These are phyloP conservation scores for Cinnamomum micranthum DNA, from an alignment of 164 flowering plant species.

Conservation along the genomic window DNA sequence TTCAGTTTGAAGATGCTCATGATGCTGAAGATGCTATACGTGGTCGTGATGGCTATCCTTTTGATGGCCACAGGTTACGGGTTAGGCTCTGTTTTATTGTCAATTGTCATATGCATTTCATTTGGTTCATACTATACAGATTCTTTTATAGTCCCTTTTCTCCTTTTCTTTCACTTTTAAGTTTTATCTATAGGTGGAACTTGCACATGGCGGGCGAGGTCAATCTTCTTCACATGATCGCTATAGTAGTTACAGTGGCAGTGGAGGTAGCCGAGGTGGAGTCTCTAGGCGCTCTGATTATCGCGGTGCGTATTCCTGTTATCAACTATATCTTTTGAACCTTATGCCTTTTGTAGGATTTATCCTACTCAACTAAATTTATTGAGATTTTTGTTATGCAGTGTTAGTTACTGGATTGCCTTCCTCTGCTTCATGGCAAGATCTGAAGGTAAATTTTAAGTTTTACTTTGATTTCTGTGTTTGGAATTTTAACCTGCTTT, in stretches of 20 bases:
- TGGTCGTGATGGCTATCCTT: slow-evolving; percentile 98
- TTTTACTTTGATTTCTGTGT: not conserved
- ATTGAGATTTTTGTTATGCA: slow-evolving; percentile 21
- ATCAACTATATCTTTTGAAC: too few relatives aligned
- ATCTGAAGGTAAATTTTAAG: slow-evolving; percentile 63
- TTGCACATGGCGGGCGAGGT: slow-evolving; percentile 97
- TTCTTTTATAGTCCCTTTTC: too few relatives aligned
- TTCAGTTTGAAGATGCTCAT: slow-evolving; percentile 85
- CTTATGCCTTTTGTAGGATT: too few relatives aligned
- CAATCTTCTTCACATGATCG: slow-evolving; percentile 69
- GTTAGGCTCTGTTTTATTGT: slow-evolving; percentile 32
- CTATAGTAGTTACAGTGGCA: slow-evolving; percentile 41
- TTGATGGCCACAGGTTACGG: slow-evolving; percentile 86
- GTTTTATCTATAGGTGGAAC: slow-evolving; percentile 64
- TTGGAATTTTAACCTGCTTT: not conserved
- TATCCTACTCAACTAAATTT: too few relatives aligned
- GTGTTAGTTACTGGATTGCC: slow-evolving; percentile 88
- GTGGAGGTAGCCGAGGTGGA: slow-evolving; percentile 41
- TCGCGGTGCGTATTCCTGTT: slow-evolving; percentile 46
- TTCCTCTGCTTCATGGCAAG: slow-evolving; percentile 99
- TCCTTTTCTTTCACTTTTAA: too few relatives aligned
- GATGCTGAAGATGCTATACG: slow-evolving; percentile 98
- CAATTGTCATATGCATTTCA: not conserved
- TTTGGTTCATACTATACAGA: not conserved
- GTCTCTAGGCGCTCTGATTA: slow-evolving; percentile 83